Evolutionary conservation across 305 asterid species (phyloP).

Genomic region (Coffea humblotiana): DNA sequence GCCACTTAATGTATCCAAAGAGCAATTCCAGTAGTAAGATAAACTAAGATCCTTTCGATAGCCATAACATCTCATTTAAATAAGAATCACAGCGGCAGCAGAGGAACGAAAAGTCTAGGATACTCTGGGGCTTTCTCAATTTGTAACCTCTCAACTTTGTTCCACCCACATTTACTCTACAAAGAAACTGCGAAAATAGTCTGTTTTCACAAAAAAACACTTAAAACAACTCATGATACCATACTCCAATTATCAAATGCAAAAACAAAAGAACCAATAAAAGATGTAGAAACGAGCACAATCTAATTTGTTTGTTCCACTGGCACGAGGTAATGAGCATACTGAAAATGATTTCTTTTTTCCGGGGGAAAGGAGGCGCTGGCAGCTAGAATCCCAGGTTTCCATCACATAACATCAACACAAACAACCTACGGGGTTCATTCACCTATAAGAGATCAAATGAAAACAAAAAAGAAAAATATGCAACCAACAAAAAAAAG

Average conservation of each 20-base stretch:
- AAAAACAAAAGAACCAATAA: not conserved
- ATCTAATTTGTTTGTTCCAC: not conserved
- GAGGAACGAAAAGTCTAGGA: not conserved
- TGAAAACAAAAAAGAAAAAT: too few species aligned
- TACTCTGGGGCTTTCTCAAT: not conserved
- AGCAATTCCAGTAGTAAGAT: not conserved
- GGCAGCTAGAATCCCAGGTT: too few species aligned
- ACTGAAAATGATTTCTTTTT: too few species aligned
- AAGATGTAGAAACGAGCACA: not conserved
- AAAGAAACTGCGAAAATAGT: not conserved
- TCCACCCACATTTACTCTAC: not conserved
- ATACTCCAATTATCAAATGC: not conserved
- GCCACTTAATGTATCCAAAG: not conserved
- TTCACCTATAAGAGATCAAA: not conserved
- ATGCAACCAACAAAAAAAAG: not conserved
- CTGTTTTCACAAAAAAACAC: not conserved
- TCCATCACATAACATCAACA: too few species aligned
- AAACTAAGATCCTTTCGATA: not conserved
- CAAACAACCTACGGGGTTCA: too few species aligned
- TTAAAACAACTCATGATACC: not conserved
- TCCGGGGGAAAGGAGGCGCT: too few species aligned
- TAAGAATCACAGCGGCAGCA: not conserved
- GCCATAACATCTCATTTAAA: not conserved
- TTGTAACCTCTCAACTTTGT: not conserved
- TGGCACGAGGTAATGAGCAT: not conserved